Conservation (phyloP, 352 stramenopile species). For the Phytophthora meadii region DNA sequence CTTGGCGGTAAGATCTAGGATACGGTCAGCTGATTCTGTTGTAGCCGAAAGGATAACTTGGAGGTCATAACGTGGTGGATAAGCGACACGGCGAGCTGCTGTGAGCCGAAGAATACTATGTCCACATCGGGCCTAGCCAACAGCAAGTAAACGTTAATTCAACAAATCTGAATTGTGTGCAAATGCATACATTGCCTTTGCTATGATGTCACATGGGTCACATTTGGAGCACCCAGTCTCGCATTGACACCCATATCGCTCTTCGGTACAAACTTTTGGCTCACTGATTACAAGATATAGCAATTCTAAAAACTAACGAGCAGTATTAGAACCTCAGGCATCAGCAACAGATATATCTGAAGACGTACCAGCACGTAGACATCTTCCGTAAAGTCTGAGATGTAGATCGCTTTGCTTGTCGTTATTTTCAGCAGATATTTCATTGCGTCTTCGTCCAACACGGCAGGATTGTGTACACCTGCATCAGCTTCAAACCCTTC, state of each 20-base stretch:
- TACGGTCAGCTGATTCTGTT: background rate
- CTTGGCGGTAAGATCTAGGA: conserved; percentile 6
- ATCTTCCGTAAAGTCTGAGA: conserved; percentile 43
- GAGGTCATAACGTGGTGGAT: conserved; percentile 6
- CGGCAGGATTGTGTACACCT: background rate
- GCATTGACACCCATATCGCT: conserved; percentile 29
- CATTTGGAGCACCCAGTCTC: conserved; percentile 27
- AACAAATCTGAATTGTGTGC: background rate
- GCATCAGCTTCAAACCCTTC: background rate
- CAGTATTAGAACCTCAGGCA: too few relatives aligned
- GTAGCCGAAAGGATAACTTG: conserved; percentile 10
- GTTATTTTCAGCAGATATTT: conserved; percentile 23
- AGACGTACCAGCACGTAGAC: conserved; percentile 43
- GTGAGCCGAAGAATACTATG: conserved; percentile 28
- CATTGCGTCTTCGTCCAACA: background rate
- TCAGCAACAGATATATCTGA: background rate
- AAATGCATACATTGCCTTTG: conserved; percentile 18
- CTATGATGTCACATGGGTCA: conserved; percentile 27
- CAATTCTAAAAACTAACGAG: conserved; percentile 21
- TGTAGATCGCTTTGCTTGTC: conserved; percentile 24
- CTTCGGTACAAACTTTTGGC: conserved; percentile 12
- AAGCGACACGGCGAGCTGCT: conserved; percentile 8
- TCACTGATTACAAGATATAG: conserved; percentile 18
- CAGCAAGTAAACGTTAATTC: background rate
- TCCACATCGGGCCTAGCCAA: conserved; percentile 23